phyloP scores from a whole-genome alignment of 352 stramenopile genomes.

The Phytophthora citrophthora region DNA sequence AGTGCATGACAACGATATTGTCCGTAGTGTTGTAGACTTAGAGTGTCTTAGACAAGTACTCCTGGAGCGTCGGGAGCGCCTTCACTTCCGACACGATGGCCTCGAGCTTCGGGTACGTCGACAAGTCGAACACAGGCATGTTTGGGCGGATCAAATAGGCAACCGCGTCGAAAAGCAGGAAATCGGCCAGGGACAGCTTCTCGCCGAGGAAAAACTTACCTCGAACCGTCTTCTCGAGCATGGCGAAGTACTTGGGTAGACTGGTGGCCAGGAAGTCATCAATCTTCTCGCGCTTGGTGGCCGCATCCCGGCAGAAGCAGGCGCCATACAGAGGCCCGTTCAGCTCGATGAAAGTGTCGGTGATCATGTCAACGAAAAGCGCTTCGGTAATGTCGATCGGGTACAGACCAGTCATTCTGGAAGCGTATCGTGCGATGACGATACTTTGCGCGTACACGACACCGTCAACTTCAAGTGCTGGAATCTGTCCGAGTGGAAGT shows the following conservation, averaged over 20 bases:
- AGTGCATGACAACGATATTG: too few species aligned
- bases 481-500: slow-evolving; percentile 55
- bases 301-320: slow-evolving; percentile 32
- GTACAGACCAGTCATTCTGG: slow-evolving; percentile 55
- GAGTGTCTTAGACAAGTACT: slow-evolving; percentile 25
- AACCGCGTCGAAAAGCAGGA: slow-evolving; percentile 54
- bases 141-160: slow-evolving; percentile 37
- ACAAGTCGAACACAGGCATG: slow-evolving; percentile 26
- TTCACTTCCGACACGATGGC: slow-evolving; percentile 43
- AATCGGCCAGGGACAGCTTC: slow-evolving; percentile 42
- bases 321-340: slow-evolving; percentile 38
- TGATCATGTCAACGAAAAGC: slow-evolving; percentile 52
- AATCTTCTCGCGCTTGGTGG: slow-evolving; percentile 44
- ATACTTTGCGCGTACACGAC: slow-evolving; percentile 55
- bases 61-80: slow-evolving; percentile 27
- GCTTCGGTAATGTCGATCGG: slow-evolving; percentile 43
- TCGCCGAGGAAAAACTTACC: slow-evolving; percentile 50
- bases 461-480: slow-evolving; percentile 60
- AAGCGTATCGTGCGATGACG: slow-evolving; percentile 62
- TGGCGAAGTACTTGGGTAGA: slow-evolving; percentile 36
- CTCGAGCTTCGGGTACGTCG: slow-evolving; percentile 47
- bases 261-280: slow-evolving; percentile 34
- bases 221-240: slow-evolving; percentile 29
- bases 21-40: too few species aligned
- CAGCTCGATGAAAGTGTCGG: slow-evolving; percentile 44